These are phyloP conservation scores for Trypanosoma avium DNA, from an alignment of 208 protist species.

Conservation along the genomic window DNA sequence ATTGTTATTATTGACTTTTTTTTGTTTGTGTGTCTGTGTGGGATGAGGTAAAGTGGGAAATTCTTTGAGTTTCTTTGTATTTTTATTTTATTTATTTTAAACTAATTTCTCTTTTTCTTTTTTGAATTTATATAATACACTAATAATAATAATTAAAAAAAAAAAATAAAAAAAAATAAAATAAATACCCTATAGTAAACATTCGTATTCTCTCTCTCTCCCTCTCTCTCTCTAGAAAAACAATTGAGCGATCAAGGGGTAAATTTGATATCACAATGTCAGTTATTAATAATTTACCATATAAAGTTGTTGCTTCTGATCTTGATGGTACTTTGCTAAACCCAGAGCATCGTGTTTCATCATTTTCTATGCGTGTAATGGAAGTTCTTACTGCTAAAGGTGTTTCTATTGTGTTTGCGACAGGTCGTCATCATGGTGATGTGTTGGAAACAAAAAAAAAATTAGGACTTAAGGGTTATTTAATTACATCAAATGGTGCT, in stretches of 20 bases:
- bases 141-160: background rate
- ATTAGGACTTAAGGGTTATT: constrained; percentile 38
- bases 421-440: constrained; percentile 46
- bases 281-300: background rate
- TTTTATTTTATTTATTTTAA: no score
- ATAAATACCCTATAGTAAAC: background rate
- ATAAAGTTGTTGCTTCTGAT: constrained; percentile 45
- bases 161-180: background rate
- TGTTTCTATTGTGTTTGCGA: constrained; percentile 47
- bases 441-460: constrained; percentile 43
- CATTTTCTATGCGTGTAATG: constrained; percentile 28
- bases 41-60: no score
- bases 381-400: constrained; percentile 32
- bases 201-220: no score
- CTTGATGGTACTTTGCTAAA: constrained; percentile 57
- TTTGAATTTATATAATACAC: no score
- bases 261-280: no score
- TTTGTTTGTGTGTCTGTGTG: no score
- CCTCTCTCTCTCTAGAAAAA: no score
- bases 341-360: constrained; percentile 31
- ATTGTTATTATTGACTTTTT: background rate
- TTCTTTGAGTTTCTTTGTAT: no score
- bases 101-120: no score
- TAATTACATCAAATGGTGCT: constrained; percentile 60
- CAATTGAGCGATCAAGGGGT: no score